Evolutionary conservation across 2,329 filamentous ascomycete species (phyloP).

Genomic region (Penicillium sp.): DNA sequence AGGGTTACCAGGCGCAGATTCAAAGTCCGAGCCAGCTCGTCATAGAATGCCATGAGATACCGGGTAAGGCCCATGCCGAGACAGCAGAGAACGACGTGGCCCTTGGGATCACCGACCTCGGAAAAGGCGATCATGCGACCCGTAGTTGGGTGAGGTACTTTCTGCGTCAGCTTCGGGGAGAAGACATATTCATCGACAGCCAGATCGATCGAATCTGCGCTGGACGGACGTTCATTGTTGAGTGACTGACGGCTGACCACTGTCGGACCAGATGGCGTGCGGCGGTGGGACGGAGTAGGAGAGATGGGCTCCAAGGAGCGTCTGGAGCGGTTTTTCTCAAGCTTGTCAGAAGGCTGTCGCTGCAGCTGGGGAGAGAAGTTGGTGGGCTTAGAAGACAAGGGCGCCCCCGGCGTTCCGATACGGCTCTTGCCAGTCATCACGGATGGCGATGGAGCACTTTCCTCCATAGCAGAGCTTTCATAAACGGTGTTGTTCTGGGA

Average conservation of each 20-base stretch:
- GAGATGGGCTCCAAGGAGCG: slow-evolving; percentile 32
- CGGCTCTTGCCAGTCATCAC: slow-evolving; percentile 62
- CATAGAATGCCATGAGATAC: slow-evolving; percentile 96
- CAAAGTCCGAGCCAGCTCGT: slow-evolving; percentile 86
- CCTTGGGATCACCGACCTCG: slow-evolving; percentile 89
- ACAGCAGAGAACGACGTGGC: slow-evolving; percentile 91
- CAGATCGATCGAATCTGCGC: slow-evolving; percentile 83
- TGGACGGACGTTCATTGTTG: slow-evolving; percentile 72
- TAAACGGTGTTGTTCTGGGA: slow-evolving; percentile 7
- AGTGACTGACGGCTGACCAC: slow-evolving; percentile 47
- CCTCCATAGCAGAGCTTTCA: slow-evolving; percentile 41
- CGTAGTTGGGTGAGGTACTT: slow-evolving; percentile 80
- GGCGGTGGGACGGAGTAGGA: slow-evolving; percentile 35
- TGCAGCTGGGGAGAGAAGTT: slow-evolving; percentile 27
- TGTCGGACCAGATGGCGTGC: slow-evolving; percentile 41
- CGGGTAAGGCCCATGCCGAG: slow-evolving; percentile 97
- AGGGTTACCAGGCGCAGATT: slow-evolving; percentile 90
- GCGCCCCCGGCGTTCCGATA: slow-evolving; percentile 28
- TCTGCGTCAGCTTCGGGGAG: slow-evolving; percentile 82
- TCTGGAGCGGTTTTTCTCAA: slow-evolving; percentile 29
- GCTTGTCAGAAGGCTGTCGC: slow-evolving; percentile 33
- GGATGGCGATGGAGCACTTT: slow-evolving; percentile 70
- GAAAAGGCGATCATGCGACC: slow-evolving; percentile 92
- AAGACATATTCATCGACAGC: slow-evolving; percentile 83
- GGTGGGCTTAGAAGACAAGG: slow-evolving; percentile 30